Evolutionary conservation across 768 basidiomycete species (phyloP).

Genomic region (Tulasnella sp.): DNA sequence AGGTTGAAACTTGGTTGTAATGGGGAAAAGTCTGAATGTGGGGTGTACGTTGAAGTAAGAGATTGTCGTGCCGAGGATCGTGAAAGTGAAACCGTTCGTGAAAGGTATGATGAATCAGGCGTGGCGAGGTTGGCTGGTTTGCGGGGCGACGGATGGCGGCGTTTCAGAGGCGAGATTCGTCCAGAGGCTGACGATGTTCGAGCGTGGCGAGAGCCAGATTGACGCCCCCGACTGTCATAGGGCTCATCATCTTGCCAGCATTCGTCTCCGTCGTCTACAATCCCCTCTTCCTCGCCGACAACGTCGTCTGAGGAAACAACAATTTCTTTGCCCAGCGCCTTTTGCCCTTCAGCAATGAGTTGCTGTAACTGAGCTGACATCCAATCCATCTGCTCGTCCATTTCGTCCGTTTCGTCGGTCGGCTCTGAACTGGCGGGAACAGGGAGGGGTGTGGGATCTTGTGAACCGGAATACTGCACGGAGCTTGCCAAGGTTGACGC

Average conservation of each 20-base stretch:
- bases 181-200: neutral
- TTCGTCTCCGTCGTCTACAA: conserved; percentile 66
- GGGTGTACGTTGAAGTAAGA: neutral
- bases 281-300: conserved; percentile 59
- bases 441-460: neutral
- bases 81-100: neutral
- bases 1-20: neutral
- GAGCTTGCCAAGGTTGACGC: conserved; percentile 26
- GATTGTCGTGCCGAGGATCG: neutral
- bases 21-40: neutral
- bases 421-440: neutral
- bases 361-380: conserved; percentile 59
- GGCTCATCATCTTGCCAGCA: conserved; percentile 63
- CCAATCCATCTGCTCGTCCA: conserved; percentile 62
- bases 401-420: conserved; percentile 10
- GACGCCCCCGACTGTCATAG: conserved; percentile 19
- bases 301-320: conserved; percentile 39
- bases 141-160: neutral
- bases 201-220: neutral
- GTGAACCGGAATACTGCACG: conserved; percentile 39
- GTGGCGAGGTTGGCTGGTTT: neutral
- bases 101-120: neutral
- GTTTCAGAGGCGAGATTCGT: neutral
- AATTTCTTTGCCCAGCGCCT: conserved; percentile 66
- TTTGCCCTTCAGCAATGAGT: conserved; percentile 73